Base-by-base conservation (phyloP, 768 basidiomycete species). In the Pleurotus citrinopileatus region DNA sequence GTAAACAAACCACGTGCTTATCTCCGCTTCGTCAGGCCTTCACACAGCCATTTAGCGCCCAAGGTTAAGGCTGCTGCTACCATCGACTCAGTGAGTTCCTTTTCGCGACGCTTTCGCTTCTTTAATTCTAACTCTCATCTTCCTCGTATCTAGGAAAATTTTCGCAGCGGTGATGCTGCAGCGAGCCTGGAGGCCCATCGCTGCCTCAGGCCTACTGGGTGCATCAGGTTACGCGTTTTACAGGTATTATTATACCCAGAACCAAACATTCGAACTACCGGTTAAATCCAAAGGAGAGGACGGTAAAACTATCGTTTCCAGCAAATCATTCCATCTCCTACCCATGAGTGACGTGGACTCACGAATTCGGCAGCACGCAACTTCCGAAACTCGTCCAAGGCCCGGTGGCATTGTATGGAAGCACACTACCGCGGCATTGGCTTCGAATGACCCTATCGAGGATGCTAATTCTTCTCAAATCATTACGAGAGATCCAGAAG, bases 361-460 rank as follows among this genome's bases (percentile, higher is more conserved):
- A 13, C 82, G 83, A 20, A 77, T 92, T 46, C 74, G 67, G 42
- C 79, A 82, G 59, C 72, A 81, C 57, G 80, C 82, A 3, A 73
- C 71, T 2, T 69, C 70, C 15, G 70, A 81, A 52, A 71, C 70
- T 17, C 69, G 78, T 42, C 54, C 71, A 10, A 73, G 81, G 37
- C 83, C 81, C 0, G 74, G 74, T 28, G 83, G 85, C 15, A 70
- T 82, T 50, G 69, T 76, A 10, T 92, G 90, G 90, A 84, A 79
- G 59, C 86, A 87, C 69, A 79, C 86, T 44, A 95, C 88, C 2
- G 90, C 91, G 15, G 80, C 78, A 28, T 73, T 98, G 29, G 75
- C 90, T 0, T 88, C 93, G 2, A 99, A 99, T 63, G 82, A 89
- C 55, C 91, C 94, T 6, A 85, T 97, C 48, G 97, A 99, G 69